These are phyloP conservation scores for Solanum hybrid DNA, from an alignment of 305 asterid genomes.

Conservation along the genomic window DNA sequence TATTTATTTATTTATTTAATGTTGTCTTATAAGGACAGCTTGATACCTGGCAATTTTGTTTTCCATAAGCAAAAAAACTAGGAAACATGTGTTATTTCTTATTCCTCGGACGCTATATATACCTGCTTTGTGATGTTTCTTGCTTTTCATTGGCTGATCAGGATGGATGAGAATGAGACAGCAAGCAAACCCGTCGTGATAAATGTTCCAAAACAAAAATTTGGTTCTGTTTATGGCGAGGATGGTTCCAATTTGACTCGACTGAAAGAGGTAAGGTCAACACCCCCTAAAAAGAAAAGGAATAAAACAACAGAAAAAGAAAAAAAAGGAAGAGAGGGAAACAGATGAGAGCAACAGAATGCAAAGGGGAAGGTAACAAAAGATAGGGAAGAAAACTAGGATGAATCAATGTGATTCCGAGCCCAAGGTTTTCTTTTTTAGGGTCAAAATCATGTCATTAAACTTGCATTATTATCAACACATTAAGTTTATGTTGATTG, in stretches of 20 bases:
- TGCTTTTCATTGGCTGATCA: conserved; percentile 12
- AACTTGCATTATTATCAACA: background rate
- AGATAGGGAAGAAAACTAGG: background rate
- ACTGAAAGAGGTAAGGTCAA: conserved; percentile 36
- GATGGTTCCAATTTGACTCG: conserved; percentile 42
- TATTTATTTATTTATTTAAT: background rate
- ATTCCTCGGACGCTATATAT: background rate
- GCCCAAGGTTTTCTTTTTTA: background rate
- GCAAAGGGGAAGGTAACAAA: background rate
- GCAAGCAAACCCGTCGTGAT: conserved; percentile 18
- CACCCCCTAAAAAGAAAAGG: background rate
- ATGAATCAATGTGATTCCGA: background rate
- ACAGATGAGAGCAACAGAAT: background rate
- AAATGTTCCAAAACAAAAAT: conserved; percentile 23
- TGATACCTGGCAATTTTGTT: background rate
- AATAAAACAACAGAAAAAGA: background rate
- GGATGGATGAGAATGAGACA: conserved; percentile 17
- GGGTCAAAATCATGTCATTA: background rate
- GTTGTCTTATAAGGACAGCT: background rate
- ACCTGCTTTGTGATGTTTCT: background rate
- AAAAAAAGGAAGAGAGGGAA: background rate
- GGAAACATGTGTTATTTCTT: background rate
- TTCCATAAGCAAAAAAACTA: background rate
- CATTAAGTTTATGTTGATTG: background rate
- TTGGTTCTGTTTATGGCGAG: conserved; percentile 41